A percentile compares a stretch with the other conserved stretches of the same genome.
Evolutionary conservation across 331 rosid species (phyloP).

Genomic region (Ulmus americana): DNA sequence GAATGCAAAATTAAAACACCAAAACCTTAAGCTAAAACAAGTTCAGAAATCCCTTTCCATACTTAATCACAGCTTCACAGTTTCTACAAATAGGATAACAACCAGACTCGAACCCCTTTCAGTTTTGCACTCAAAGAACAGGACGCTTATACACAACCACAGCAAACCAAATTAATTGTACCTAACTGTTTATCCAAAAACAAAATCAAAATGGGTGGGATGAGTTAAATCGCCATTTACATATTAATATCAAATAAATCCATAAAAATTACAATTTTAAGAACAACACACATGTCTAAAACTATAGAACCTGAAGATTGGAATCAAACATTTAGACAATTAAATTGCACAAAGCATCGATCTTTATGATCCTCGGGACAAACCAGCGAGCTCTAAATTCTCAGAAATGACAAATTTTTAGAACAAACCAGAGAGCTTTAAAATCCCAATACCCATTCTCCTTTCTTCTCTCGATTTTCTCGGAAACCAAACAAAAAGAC

Average conservation of each 20-base stretch:
- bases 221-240: not conserved
- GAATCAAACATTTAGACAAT: not conserved
- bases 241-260: not conserved
- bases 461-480: slow-evolving; percentile 6
- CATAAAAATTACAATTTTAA: not conserved
- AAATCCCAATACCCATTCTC: not conserved
- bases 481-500: slow-evolving; percentile 16
- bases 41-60: slow-evolving; percentile 3
- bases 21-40: not conserved
- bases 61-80: not conserved
- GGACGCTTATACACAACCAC: not conserved
- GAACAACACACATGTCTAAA: not conserved
- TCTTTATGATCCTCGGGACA: slow-evolving; percentile 11
- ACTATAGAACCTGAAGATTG: not conserved
- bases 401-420: not conserved
- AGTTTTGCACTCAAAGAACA: not conserved
- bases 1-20: not conserved
- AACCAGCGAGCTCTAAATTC: not conserved
- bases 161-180: not conserved
- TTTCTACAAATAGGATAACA: not conserved
- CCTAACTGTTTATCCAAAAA: not conserved
- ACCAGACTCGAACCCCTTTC: not conserved
- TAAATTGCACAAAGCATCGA: slow-evolving; percentile 22
- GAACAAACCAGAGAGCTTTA: not conserved
- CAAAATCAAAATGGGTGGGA: not conserved